A percentile compares a stretch with the other conserved stretches of the same genome.
phyloP scores from a whole-genome alignment of 371 early-diverging fungal genomes.

The Circinella umbellata region DNA sequence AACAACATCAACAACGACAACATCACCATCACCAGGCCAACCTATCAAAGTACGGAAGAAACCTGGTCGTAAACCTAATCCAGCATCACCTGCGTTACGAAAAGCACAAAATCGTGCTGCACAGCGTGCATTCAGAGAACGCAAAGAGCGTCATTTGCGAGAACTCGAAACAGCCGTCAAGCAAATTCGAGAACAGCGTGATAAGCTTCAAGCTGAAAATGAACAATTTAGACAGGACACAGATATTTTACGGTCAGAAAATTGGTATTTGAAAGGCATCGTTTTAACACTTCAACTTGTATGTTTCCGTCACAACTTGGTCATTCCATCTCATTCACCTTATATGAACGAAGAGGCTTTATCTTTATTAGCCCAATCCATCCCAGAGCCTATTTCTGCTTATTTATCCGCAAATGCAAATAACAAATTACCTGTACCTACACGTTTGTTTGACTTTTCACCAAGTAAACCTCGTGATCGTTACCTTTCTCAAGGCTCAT shows the following conservation, averaged over 20 bases:
- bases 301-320: conserved; percentile 49
- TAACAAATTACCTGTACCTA: conserved; percentile 42
- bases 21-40: conserved; percentile 9
- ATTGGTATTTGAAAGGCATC: conserved; percentile 62
- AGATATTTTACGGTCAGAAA: conserved; percentile 66
- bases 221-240: conserved; percentile 54
- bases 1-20: not conserved
- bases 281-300: conserved; percentile 58
- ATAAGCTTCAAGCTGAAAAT: conserved; percentile 52
- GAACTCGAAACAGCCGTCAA: conserved; percentile 70
- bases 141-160: conserved; percentile 75
- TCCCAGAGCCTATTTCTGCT: conserved; percentile 42
- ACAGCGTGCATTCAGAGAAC: conserved; percentile 81
- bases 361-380: conserved; percentile 37
- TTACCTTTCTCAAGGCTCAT: conserved; percentile 34
- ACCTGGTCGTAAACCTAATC: conserved; percentile 86
- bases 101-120: conserved; percentile 86
- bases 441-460: conserved; percentile 28
- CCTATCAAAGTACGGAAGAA: conserved; percentile 64
- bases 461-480: conserved; percentile 35
- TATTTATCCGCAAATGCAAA: conserved; percentile 49
- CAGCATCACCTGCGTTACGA: conserved; percentile 71
- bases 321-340: conserved; percentile 49
- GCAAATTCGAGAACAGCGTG: conserved; percentile 62
- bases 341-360: conserved; percentile 44